phyloP scores from a whole-genome alignment of 352 stramenopile genomes.

The Phytopythium kandeliae region DNA sequence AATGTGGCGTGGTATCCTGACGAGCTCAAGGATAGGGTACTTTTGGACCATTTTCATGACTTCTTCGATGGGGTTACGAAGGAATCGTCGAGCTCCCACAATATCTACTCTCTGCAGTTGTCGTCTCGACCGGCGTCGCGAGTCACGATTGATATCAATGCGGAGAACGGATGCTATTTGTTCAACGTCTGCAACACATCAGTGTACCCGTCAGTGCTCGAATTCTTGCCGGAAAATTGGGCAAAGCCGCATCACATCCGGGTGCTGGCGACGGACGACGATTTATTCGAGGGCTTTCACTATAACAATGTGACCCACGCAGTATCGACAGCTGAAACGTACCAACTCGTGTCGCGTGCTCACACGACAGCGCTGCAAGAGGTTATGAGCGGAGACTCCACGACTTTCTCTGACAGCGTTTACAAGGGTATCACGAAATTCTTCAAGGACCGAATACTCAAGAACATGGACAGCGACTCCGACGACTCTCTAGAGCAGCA shows the following conservation, averaged over 20 bases:
- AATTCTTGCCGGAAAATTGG: slow-evolving; percentile 45
- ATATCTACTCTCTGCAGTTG: slow-evolving; percentile 46
- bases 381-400: not conserved
- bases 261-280: slow-evolving; percentile 46
- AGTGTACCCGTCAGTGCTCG: slow-evolving; percentile 24
- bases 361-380: slow-evolving; percentile 11
- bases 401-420: not conserved
- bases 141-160: slow-evolving; percentile 43
- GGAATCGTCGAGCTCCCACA: slow-evolving; percentile 26
- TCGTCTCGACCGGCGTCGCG: slow-evolving; percentile 31
- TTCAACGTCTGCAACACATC: slow-evolving; percentile 72
- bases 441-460: slow-evolving; percentile 21
- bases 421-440: slow-evolving; percentile 17
- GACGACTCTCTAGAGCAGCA: slow-evolving; percentile 6
- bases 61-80: slow-evolving; percentile 27
- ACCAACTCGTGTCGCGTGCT: slow-evolving; percentile 23
- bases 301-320: slow-evolving; percentile 21
- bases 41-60: slow-evolving; percentile 68
- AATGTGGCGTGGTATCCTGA: slow-evolving; percentile 55
- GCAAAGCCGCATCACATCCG: slow-evolving; percentile 25
- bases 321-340: slow-evolving; percentile 19
- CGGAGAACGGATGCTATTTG: slow-evolving; percentile 57
- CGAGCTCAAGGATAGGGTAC: slow-evolving; percentile 24
- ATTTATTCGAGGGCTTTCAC: slow-evolving; percentile 54
- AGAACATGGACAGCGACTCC: not conserved